Evolutionary conservation across 345 rosid genomes (phyloP).

Genomic region (Populus euphratica): DNA sequence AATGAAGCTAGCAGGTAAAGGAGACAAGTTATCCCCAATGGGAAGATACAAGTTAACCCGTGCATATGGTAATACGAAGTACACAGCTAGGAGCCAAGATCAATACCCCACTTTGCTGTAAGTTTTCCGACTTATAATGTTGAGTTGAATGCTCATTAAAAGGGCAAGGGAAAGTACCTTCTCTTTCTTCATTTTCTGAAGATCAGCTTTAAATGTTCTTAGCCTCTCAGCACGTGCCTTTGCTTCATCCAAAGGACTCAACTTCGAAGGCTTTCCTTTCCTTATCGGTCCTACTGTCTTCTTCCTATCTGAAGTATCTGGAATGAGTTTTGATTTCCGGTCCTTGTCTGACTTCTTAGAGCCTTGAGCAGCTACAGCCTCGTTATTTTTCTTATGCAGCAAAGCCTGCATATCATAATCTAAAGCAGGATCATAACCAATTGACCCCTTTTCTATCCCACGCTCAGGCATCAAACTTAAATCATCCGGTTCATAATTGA

Average conservation of each 20-base stretch:
- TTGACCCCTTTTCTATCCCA: conserved; percentile 45
- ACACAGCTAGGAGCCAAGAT: not conserved
- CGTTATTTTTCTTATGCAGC: conserved; percentile 42
- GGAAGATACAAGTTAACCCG: conserved; percentile 2
- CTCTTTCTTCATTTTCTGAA: conserved; percentile 91
- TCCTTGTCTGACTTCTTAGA: conserved; percentile 56
- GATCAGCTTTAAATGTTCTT: conserved; percentile 86
- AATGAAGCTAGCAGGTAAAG: conserved; percentile 8
- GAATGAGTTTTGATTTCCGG: conserved; percentile 48
- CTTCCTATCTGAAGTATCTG: conserved; percentile 53
- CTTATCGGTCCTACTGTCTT: conserved; percentile 69
- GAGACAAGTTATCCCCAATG: not conserved
- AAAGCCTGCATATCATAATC: conserved; percentile 63
- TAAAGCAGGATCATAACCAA: conserved; percentile 71
- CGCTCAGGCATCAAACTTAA: conserved; percentile 74
- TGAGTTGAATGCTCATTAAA: not conserved
- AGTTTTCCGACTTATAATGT: conserved; percentile 2
- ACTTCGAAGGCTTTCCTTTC: conserved; percentile 74
- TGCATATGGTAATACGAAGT: conserved; percentile 7
- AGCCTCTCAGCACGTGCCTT: conserved; percentile 89
- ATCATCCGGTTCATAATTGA: conserved; percentile 76
- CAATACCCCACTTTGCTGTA: not conserved
- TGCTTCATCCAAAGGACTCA: conserved; percentile 90
- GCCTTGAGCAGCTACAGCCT: conserved; percentile 37
- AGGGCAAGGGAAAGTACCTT: conserved; percentile 45